phyloP scores from a whole-genome alignment of 1,284 basidiomycete genomes.

The Boletellus dicymbophilus region DNA sequence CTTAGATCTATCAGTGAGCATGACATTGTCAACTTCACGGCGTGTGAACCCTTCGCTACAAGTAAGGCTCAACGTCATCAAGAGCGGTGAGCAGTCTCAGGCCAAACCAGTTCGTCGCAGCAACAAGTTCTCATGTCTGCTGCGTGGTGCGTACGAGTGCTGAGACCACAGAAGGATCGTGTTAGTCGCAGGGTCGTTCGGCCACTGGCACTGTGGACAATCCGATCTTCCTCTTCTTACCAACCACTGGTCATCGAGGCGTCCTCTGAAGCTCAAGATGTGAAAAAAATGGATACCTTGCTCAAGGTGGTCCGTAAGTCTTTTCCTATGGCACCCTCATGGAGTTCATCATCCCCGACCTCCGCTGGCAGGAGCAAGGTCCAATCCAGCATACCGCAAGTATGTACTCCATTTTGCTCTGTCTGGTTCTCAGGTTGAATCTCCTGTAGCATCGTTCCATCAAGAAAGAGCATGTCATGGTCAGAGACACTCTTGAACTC shows the following conservation, averaged over 20 bases:
- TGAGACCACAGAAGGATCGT: too few species aligned
- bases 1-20: too few species aligned
- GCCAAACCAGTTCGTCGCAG: too few species aligned
- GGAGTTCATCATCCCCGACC: neutral
- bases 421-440: slow-evolving; percentile 5
- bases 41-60: too few species aligned
- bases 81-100: too few species aligned
- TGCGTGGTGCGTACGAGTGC: too few species aligned
- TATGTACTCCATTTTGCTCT: slow-evolving; percentile 28
- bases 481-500: slow-evolving; percentile 53
- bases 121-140: too few species aligned
- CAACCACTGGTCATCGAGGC: slow-evolving; percentile 21
- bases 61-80: too few species aligned
- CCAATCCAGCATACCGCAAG: slow-evolving; percentile 59
- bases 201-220: too few species aligned
- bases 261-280: slow-evolving; percentile 56
- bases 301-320: slow-evolving; percentile 59
- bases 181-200: too few species aligned
- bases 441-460: slow-evolving; percentile 49
- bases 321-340: neutral
- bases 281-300: slow-evolving; percentile 58
- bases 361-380: slow-evolving; percentile 42
- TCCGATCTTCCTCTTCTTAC: slow-evolving; percentile 10
- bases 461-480: slow-evolving; percentile 54
- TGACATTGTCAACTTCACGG: too few species aligned